Conservation (phyloP, 768 basidiomycete species). For the Glaciozyma antarctica region DNA sequence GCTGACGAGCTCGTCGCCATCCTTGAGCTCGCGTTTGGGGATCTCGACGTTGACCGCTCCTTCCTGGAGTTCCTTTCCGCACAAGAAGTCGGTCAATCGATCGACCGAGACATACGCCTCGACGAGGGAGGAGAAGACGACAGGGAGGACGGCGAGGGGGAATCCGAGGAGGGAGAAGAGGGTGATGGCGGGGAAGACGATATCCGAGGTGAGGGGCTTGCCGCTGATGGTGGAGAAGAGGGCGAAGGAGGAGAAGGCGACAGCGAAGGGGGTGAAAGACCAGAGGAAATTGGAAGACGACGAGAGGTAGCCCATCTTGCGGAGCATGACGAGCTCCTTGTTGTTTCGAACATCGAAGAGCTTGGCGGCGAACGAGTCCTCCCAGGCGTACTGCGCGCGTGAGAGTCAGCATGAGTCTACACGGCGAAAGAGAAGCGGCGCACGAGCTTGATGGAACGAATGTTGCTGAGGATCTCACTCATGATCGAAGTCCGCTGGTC, state of each 20-base stretch:
- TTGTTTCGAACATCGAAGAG: slow-evolving; percentile 73
- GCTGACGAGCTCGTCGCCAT: slow-evolving; percentile 52
- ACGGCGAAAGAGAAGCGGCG: background rate
- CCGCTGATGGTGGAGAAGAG: slow-evolving; percentile 40
- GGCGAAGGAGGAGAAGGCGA: slow-evolving; percentile 57
- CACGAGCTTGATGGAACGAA: slow-evolving; percentile 74
- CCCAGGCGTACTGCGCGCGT: slow-evolving; percentile 75
- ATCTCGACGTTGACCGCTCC: slow-evolving; percentile 57
- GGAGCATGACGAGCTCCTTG: slow-evolving; percentile 68
- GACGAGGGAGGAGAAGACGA: slow-evolving; percentile 10
- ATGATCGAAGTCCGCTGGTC: slow-evolving; percentile 71
- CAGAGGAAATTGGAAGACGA: slow-evolving; percentile 33
- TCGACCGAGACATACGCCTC: slow-evolving; percentile 33
- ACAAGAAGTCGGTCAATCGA: slow-evolving; percentile 50
- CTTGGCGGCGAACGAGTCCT: slow-evolving; percentile 72
- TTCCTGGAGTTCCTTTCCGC: slow-evolving; percentile 65
- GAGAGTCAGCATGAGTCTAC: background rate
- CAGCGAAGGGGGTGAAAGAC: slow-evolving; percentile 46
- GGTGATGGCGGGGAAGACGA: slow-evolving; percentile 64
- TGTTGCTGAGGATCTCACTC: slow-evolving; percentile 88
- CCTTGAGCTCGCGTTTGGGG: slow-evolving; percentile 52
- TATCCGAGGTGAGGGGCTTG: slow-evolving; percentile 69
- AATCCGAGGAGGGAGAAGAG: slow-evolving; percentile 54
- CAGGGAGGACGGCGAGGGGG: slow-evolving; percentile 52
- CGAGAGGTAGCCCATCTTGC: slow-evolving; percentile 62